Conservation (phyloP, 2,329 filamentous ascomycete species). For the Fusarium irregulare region DNA sequence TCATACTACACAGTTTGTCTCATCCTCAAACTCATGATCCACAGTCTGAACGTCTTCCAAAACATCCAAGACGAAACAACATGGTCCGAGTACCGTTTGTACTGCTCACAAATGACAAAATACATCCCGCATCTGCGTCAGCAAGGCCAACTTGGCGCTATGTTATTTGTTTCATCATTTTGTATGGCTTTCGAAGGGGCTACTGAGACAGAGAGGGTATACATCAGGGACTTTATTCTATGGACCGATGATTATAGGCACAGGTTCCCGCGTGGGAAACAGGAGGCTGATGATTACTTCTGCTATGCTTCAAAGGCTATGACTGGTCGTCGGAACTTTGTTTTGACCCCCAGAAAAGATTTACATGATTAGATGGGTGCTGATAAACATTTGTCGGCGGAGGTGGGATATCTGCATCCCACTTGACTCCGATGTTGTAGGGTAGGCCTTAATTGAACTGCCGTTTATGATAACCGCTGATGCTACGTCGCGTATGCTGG, state of each 20-base stretch:
- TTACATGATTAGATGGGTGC: not conserved
- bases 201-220: not conserved
- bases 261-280: not conserved
- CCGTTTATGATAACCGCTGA: not conserved
- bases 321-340: not conserved
- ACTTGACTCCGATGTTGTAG: not conserved
- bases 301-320: not conserved
- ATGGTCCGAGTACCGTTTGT: not conserved
- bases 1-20: not conserved
- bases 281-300: not conserved
- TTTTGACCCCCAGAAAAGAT: too few species aligned
- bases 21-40: not conserved
- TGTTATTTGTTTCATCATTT: not conserved
- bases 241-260: not conserved
- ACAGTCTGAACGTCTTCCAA: not conserved
- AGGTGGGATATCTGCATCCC: not conserved
- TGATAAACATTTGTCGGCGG: not conserved
- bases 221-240: not conserved
- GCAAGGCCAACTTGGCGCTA: not conserved
- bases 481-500: not conserved
- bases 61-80: not conserved
- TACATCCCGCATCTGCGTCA: not conserved
- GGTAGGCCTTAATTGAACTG: not conserved
- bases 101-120: not conserved
- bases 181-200: not conserved